Evolutionary conservation across 441 rosid species (phyloP).

Genomic region (Bruguiera hainesii): DNA sequence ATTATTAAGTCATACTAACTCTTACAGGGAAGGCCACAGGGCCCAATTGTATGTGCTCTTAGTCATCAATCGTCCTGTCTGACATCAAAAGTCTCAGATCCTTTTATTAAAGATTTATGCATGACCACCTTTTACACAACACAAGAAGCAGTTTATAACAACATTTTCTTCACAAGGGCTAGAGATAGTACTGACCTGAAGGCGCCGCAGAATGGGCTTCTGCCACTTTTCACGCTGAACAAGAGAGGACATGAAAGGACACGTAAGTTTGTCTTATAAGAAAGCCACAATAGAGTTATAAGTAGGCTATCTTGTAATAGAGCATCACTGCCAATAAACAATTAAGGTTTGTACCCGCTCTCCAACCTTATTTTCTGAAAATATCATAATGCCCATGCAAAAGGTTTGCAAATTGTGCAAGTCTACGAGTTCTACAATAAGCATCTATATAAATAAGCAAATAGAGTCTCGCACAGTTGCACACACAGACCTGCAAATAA

Average conservation of each 20-base stretch:
- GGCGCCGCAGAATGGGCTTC: conserved; percentile 88
- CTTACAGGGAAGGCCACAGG: not conserved
- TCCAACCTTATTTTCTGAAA: no score
- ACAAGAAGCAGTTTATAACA: not conserved
- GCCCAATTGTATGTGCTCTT: not conserved
- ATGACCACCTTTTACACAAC: not conserved
- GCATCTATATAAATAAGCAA: no score
- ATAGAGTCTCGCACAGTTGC: no score
- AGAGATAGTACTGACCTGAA: conserved; percentile 66
- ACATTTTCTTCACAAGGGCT: conserved; percentile 8
- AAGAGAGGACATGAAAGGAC: conserved; percentile 14
- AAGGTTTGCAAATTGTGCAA: no score
- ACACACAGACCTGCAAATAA: no score
- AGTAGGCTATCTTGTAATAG: no score
- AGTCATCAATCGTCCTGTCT: no score
- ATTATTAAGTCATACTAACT: no score
- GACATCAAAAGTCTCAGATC: not conserved
- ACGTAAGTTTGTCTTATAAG: conserved; percentile 10
- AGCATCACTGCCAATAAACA: no score
- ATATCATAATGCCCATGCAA: no score
- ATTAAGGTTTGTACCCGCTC: no score
- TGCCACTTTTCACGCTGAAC: conserved; percentile 94
- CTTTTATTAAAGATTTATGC: not conserved
- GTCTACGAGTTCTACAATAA: no score
- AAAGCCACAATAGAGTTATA: not conserved